phyloP scores from a whole-genome alignment of 1,139 yeast species.

The Zygotorulaspora mrakii region DNA sequence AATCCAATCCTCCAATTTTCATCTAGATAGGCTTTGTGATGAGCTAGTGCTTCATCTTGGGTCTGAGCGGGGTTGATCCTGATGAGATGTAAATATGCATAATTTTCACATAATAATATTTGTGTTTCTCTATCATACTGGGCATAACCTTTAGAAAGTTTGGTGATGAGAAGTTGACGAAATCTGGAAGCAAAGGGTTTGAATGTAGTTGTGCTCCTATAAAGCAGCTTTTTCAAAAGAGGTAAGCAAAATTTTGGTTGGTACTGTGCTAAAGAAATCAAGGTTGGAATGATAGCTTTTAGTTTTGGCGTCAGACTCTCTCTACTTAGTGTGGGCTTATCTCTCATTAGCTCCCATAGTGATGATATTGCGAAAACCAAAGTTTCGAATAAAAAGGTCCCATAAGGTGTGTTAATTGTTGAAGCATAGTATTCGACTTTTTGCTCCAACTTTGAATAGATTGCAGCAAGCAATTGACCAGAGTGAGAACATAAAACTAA shows the following conservation, averaged over 20 bases:
- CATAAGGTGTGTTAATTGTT: constrained; percentile 32
- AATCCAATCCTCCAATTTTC: constrained; percentile 48
- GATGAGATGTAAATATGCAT: constrained; percentile 60
- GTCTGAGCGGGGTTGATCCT: constrained; percentile 46
- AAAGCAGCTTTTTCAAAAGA: constrained; percentile 49
- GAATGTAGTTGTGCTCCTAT: constrained; percentile 71
- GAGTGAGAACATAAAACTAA: constrained; percentile 50
- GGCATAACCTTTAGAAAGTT: constrained; percentile 39
- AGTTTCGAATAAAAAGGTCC: constrained; percentile 42
- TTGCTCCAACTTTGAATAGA: constrained; percentile 50
- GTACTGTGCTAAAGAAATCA: constrained; percentile 42
- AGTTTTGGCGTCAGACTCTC: constrained; percentile 80
- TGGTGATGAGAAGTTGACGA: constrained; percentile 44
- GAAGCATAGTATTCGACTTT: constrained; percentile 28
- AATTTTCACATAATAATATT: constrained; percentile 45
- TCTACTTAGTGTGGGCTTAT: constrained; percentile 79
- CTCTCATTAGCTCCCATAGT: constrained; percentile 58
- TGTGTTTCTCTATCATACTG: constrained; percentile 43
- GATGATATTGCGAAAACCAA: constrained; percentile 48
- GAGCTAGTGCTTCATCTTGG: constrained; percentile 38
- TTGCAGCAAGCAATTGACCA: constrained; percentile 56
- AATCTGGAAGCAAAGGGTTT: constrained; percentile 71
- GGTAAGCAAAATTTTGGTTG: constrained; percentile 44
- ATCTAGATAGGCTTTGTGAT: constrained; percentile 37
- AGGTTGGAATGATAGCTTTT: constrained; percentile 54